Conservation (phyloP, 202 grass and related monocot species). For the Panicum virgatum region DNA sequence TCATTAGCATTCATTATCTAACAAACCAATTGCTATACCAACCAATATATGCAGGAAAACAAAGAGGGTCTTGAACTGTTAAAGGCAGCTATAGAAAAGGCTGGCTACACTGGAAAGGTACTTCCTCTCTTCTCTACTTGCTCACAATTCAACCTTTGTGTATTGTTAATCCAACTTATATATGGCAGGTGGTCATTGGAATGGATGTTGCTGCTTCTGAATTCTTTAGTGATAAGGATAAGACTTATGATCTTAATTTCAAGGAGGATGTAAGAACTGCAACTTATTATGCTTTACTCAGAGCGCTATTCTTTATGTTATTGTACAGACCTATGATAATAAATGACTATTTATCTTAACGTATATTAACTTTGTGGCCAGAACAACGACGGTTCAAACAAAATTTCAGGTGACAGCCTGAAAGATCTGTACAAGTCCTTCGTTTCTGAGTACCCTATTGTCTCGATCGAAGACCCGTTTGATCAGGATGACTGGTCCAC, state of each 20-base stretch:
- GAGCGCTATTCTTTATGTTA: background rate
- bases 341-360: background rate
- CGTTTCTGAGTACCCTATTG: conserved; percentile 82
- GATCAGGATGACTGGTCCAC: conserved; percentile 95
- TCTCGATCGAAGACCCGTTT: conserved; percentile 94
- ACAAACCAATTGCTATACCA: background rate
- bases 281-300: background rate
- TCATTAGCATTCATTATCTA: background rate
- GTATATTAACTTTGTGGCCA: background rate
- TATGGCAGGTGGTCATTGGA: conserved; percentile 77
- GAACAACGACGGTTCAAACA: conserved; percentile 94
- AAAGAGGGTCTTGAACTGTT: conserved; percentile 96
- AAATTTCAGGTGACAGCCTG: conserved; percentile 93
- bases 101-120: conserved; percentile 94
- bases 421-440: conserved; percentile 98
- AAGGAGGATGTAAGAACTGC: conserved; percentile 77
- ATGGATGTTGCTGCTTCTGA: conserved; percentile 99
- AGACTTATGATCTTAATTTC: conserved; percentile 97
- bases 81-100: conserved; percentile 90
- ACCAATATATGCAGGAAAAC: conserved; percentile 65
- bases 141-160: background rate
- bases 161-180: background rate
- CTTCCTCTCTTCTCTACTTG: background rate
- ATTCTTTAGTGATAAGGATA: conserved; percentile 86
- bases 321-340: background rate